Conservation (phyloP, 2,329 filamentous ascomycete genomes). For the Trichoderma atrobrunneum region DNA sequence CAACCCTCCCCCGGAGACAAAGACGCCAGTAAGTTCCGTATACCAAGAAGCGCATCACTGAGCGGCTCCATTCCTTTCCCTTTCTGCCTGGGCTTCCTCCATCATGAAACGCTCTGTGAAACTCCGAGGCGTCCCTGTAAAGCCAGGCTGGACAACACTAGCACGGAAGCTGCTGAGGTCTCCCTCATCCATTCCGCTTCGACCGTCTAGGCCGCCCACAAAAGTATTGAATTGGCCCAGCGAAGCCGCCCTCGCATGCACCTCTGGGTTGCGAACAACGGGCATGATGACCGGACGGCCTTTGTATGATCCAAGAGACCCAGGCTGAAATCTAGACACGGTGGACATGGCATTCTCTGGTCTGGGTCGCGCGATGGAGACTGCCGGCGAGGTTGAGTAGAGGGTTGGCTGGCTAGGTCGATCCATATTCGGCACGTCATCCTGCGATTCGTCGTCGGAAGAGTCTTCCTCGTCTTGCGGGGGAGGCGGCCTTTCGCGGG, state of each 20-base stretch:
- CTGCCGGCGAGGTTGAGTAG: slow-evolving; percentile 45
- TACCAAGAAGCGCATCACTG: slow-evolving; percentile 17
- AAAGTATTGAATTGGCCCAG: slow-evolving; percentile 50
- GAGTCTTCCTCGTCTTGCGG: slow-evolving; percentile 39
- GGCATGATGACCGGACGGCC: slow-evolving; percentile 52
- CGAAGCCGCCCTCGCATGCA: slow-evolving; percentile 48
- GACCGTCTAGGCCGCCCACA: slow-evolving; percentile 53
- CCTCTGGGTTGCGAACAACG: slow-evolving; percentile 47
- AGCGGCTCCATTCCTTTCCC: slow-evolving; percentile 23
- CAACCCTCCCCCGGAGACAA: slow-evolving; percentile 22
- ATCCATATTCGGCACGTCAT: neutral
- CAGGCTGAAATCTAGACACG: slow-evolving; percentile 35
- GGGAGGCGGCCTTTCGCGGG: slow-evolving; percentile 26
- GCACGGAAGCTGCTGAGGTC: slow-evolving; percentile 44
- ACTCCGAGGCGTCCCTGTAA: slow-evolving; percentile 45
- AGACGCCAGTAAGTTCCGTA: slow-evolving; percentile 25
- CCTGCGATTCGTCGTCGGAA: slow-evolving; percentile 27
- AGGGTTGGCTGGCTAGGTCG: slow-evolving; percentile 23
- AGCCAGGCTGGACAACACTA: slow-evolving; percentile 39
- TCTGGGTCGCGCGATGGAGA: slow-evolving; percentile 37
- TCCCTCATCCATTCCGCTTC: slow-evolving; percentile 47
- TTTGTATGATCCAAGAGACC: slow-evolving; percentile 53
- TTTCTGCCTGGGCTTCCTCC: slow-evolving; percentile 42
- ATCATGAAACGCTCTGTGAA: slow-evolving; percentile 49
- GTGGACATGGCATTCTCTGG: slow-evolving; percentile 33